A percentile compares a stretch with the other conserved stretches of the same genome.
phyloP scores from a whole-genome alignment of 2,329 filamentous ascomycete species.

The Metarhizium album region DNA sequence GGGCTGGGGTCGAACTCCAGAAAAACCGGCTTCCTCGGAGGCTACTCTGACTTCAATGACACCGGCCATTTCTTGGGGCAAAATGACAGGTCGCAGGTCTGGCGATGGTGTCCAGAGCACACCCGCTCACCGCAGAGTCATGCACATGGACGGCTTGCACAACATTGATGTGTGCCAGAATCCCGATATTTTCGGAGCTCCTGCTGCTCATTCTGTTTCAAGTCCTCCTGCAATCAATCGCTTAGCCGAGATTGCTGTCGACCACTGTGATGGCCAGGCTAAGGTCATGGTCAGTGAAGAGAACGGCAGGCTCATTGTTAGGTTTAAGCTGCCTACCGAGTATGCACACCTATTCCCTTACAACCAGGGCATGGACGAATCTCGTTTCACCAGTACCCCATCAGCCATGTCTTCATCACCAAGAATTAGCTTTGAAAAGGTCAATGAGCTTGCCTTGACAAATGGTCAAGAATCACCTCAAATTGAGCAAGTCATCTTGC shows the following conservation, averaged over 20 bases:
- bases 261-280: conserved; percentile 18
- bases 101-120: conserved; percentile 2
- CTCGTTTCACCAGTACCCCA: conserved; percentile 13
- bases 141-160: conserved; percentile 15
- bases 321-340: conserved; percentile 27
- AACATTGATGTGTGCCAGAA: conserved; percentile 25
- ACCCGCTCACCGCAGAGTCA: background rate
- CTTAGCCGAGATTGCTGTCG: conserved; percentile 17
- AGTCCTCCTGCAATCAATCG: conserved; percentile 12
- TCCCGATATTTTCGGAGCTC: conserved; percentile 23
- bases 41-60: conserved; percentile 1
- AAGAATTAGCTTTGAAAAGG: conserved; percentile 9
- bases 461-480: background rate
- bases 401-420: conserved; percentile 15
- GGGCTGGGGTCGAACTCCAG: background rate
- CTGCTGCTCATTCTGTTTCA: conserved; percentile 7
- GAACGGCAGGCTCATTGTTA: conserved; percentile 22
- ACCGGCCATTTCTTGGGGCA: conserved; percentile 10
- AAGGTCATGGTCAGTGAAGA: conserved; percentile 19
- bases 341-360: conserved; percentile 20
- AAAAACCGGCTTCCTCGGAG: background rate
- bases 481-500: background rate
- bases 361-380: conserved; percentile 18
- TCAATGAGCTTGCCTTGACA: background rate
- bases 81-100: conserved; percentile 7